Conservation (phyloP, 305 asterid genomes). For the Rubia occidens region DNA sequence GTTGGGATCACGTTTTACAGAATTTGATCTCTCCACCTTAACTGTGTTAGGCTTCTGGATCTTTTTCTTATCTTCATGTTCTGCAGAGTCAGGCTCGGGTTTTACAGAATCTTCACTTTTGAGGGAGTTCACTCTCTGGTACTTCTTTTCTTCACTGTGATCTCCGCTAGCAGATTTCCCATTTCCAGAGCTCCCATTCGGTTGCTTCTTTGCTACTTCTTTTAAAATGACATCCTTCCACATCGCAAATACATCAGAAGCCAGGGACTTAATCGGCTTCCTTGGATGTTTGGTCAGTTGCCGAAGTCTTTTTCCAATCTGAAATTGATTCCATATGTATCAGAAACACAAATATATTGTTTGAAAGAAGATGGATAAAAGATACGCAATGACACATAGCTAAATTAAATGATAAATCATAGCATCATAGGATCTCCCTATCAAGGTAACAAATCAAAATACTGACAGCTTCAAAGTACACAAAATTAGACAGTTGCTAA, state of each 20-base stretch:
- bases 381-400: not conserved
- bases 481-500: not conserved
- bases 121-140: conserved; percentile 21
- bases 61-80: conserved; percentile 17
- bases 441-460: not conserved
- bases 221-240: conserved; percentile 69
- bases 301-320: conserved; percentile 88
- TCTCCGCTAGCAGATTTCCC: conserved; percentile 27
- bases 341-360: not conserved
- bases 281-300: conserved; percentile 79
- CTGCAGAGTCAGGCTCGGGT: conserved; percentile 17
- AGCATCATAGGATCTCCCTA: not conserved
- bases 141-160: conserved; percentile 21
- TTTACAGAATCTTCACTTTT: conserved; percentile 16
- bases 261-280: conserved; percentile 58
- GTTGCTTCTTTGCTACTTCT: conserved; percentile 53
- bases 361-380: not conserved
- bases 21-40: not conserved
- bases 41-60: conserved; percentile 33
- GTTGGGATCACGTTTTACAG: conserved; percentile 17
- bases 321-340: conserved; percentile 10
- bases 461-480: not conserved
- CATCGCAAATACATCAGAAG: conserved; percentile 66
- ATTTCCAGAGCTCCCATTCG: conserved; percentile 29
- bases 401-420: not conserved